These are phyloP conservation scores for Tulasnella calospora DNA, from an alignment of 768 basidiomycete species.

Conservation along the genomic window DNA sequence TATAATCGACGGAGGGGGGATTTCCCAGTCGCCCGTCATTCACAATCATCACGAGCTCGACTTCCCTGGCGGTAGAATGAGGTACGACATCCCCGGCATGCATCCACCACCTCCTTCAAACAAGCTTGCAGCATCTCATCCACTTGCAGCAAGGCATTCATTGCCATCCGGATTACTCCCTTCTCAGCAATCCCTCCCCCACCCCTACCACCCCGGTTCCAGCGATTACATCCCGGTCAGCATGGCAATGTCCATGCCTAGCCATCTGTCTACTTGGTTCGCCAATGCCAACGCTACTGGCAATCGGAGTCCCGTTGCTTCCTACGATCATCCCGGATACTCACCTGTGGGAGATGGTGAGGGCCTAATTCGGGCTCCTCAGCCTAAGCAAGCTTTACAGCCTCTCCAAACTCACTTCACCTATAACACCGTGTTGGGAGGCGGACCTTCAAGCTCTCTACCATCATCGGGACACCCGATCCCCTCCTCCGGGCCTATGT, in stretches of 20 bases:
- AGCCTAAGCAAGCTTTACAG: neutral
- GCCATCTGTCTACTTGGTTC: neutral
- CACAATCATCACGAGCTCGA: neutral
- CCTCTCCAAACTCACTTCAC: neutral
- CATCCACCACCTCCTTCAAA: neutral
- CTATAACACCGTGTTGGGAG: neutral
- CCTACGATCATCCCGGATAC: neutral
- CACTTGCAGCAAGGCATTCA: neutral
- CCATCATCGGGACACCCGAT: neutral
- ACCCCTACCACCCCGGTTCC: neutral
- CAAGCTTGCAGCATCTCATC: neutral
- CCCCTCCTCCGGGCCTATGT: neutral
- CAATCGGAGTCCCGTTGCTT: neutral
- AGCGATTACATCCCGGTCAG: neutral
- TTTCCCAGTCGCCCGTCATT: neutral
- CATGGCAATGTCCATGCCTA: neutral
- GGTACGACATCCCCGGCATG: neutral
- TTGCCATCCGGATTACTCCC: neutral
- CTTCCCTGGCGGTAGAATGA: neutral
- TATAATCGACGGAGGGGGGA: neutral
- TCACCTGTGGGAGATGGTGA: neutral
- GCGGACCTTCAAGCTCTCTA: neutral
- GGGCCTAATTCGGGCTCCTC: neutral
- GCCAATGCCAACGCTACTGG: neutral
- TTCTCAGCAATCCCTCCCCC: neutral